phyloP scores from a whole-genome alignment of 2,329 filamentous ascomycete genomes.

The Cladosporium sphaerospermum region DNA sequence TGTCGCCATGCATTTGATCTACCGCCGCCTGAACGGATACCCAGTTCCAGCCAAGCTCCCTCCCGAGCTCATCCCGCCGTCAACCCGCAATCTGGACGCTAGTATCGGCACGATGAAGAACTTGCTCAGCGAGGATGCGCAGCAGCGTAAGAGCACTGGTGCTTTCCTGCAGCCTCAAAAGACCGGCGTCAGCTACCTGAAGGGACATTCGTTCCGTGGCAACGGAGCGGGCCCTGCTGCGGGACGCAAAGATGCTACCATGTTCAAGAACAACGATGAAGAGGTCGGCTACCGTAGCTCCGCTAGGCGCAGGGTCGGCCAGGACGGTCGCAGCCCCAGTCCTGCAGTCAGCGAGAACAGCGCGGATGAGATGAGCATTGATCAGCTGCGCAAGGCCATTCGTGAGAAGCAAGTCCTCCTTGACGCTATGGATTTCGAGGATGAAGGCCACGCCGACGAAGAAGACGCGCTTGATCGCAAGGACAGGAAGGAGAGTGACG shows the following conservation, averaged over 20 bases:
- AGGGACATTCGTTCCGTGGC: constrained; percentile 79
- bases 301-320: constrained; percentile 75
- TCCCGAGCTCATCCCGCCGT: constrained; percentile 87
- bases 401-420: constrained; percentile 89
- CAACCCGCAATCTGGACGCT: constrained; percentile 84
- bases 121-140: constrained; percentile 81
- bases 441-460: constrained; percentile 82
- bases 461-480: constrained; percentile 86
- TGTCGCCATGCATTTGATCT: constrained; percentile 98
- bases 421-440: constrained; percentile 93
- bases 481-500: constrained; percentile 86
- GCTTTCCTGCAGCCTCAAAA: constrained; percentile 88
- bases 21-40: constrained; percentile 93
- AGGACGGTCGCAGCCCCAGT: constrained; percentile 64
- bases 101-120: constrained; percentile 91
- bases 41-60: constrained; percentile 82
- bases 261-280: constrained; percentile 93
- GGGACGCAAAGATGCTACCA: constrained; percentile 84
- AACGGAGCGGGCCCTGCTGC: constrained; percentile 49
- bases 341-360: constrained; percentile 65
- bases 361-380: constrained; percentile 74
- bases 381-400: constrained; percentile 88
- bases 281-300: constrained; percentile 83
- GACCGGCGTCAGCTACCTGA: constrained; percentile 97
- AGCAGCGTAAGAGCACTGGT: constrained; percentile 79